Conservation (phyloP, 2,329 filamentous ascomycete genomes). For the Rachicladosporium sp. region DNA sequence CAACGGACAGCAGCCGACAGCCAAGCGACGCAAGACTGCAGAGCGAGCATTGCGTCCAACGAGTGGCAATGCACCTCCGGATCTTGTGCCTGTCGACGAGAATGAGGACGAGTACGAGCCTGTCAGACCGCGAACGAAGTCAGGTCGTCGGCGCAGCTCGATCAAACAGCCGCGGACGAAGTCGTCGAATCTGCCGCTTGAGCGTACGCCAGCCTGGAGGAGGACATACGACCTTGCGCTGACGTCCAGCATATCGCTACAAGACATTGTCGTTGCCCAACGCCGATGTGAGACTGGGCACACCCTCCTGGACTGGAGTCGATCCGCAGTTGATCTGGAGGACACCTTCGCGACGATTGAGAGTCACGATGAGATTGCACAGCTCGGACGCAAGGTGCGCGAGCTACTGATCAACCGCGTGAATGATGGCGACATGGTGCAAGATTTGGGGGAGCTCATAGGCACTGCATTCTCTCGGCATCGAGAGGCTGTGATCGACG, state of each 20-base stretch:
- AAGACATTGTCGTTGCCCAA: slow-evolving; percentile 5
- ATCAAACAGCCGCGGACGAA: slow-evolving; percentile 18
- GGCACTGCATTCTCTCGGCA: not conserved
- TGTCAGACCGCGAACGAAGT: slow-evolving; percentile 3
- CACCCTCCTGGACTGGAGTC: slow-evolving; percentile 15
- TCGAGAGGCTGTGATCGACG: too few relatives aligned
- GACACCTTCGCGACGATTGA: slow-evolving; percentile 5
- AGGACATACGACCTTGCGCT: slow-evolving; percentile 10
- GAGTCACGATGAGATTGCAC: slow-evolving; percentile 6
- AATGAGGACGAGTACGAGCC: slow-evolving; percentile 9
- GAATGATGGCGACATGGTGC: slow-evolving; percentile 14
- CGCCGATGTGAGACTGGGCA: slow-evolving; percentile 7
- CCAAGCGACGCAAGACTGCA: slow-evolving; percentile 16
- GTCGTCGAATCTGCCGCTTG: slow-evolving; percentile 27
- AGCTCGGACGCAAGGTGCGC: slow-evolving; percentile 7
- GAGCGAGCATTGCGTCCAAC: slow-evolving; percentile 14
- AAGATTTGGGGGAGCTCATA: slow-evolving; percentile 10
- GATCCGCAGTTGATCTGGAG: slow-evolving; percentile 11
- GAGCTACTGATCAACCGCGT: slow-evolving; percentile 10
- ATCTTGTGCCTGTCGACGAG: slow-evolving; percentile 1
- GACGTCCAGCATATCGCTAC: not conserved
- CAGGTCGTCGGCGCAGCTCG: slow-evolving; percentile 12
- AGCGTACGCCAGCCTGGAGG: slow-evolving; percentile 22
- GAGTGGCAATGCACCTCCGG: slow-evolving; percentile 10
- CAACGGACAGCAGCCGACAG: slow-evolving; percentile 4